Evolutionary conservation across 2,329 filamentous ascomycete genomes (phyloP).

Genomic region (Cordyceps javanica): DNA sequence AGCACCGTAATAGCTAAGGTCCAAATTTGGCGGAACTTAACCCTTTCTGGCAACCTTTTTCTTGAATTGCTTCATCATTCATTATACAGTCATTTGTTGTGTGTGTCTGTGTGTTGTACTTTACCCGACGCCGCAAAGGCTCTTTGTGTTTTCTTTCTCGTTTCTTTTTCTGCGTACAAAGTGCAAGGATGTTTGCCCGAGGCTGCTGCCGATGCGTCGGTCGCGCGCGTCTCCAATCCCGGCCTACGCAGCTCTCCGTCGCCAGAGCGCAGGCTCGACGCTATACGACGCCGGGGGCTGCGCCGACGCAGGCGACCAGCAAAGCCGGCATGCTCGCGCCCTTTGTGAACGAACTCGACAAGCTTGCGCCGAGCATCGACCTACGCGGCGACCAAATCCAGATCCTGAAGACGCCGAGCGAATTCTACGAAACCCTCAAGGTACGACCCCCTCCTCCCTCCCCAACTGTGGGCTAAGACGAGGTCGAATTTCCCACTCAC

Average conservation of each 20-base stretch:
- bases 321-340: constrained; percentile 42
- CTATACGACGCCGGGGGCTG: constrained; percentile 30
- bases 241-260: constrained; percentile 23
- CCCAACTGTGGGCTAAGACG: neutral
- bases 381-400: constrained; percentile 73
- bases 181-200: constrained; percentile 28
- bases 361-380: constrained; percentile 84
- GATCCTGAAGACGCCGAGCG: constrained; percentile 72
- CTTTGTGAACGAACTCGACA: constrained; percentile 70
- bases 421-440: constrained; percentile 90
- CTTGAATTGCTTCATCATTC: neutral
- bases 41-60: constrained; percentile 1
- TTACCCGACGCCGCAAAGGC: neutral
- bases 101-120: neutral
- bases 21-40: neutral
- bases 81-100: neutral
- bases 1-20: neutral
- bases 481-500: neutral
- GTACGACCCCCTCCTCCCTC: constrained; percentile 39
- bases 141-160: neutral
- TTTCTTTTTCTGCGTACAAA: neutral
- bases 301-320: constrained; percentile 15
- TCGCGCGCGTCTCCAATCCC: constrained; percentile 21
- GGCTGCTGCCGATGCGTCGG: constrained; percentile 28
- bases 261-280: constrained; percentile 32